Base-by-base conservation (phyloP, 225 moss, liverwort and hornwort species). In the Pleurozium schreberi region DNA sequence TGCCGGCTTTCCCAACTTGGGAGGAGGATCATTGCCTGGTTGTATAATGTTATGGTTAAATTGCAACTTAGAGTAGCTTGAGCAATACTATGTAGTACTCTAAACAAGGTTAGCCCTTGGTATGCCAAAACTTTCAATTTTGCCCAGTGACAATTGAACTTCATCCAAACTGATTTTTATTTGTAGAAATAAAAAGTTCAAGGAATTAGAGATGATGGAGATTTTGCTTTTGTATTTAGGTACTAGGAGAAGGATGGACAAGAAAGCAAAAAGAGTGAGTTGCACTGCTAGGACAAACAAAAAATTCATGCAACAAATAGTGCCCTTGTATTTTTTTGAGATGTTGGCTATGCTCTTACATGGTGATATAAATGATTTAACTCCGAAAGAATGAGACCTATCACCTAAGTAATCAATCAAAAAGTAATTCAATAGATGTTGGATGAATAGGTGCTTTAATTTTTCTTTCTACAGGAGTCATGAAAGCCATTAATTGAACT, bases 1-100 rank as follows among this genome's bases (percentile, higher is more conserved):
- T 65, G 10, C 5, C 66, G n/a, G n/a, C n/a, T n/a, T 19, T 19
- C 1, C 2, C 1, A 65, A 0, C 6, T 36, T 0, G 33, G 18
- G 5, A 64, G 6, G 6, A 65, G 4, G 65, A 18, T 17, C 18
- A 65, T 36, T 36, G 18, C 36, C 3, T 67, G 4, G 9, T 67
- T 67, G 12, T 38, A 12, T 4, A 67, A 67, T 21, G 12, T 6
- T 38, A 20, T 34, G 33, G 16, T 64, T 33, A n/a, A n/a, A 17
- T 66, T 66, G 10, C 10, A 65, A 34, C 18, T 34, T 34, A 65
- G 3, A 36, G 2, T 4, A 36, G 5, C 66, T 66, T 0, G 0
- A 66, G 10, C 16, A 36, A 4, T 10, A 9, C 2, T 64, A 3
- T 10, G 36, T 2, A 66, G 4, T 66, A 36, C 8, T 1, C 10